These are phyloP conservation scores for Rubia occidens DNA, from an alignment of 305 asterid species.

Conservation along the genomic window DNA sequence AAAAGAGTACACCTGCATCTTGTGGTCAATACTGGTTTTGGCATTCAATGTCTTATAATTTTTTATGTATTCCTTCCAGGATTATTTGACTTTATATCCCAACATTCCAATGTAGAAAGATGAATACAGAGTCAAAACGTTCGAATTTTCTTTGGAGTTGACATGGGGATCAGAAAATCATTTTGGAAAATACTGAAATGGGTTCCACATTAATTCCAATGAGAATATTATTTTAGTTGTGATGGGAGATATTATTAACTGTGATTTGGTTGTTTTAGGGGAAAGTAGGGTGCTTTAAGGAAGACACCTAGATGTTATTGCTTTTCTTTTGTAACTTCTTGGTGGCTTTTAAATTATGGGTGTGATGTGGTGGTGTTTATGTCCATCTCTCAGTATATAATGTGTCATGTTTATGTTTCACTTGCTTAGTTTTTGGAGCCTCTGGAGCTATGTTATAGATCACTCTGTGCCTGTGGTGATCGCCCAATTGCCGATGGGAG, in stretches of 20 bases:
- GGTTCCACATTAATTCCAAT: background rate
- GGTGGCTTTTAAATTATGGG: background rate
- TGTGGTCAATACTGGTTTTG: background rate
- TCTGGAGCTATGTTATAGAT: slow-evolving; percentile 34
- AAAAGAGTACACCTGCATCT: background rate
- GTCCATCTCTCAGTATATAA: background rate
- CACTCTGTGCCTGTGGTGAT: slow-evolving; percentile 77
- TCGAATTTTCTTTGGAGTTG: background rate
- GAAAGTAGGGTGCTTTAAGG: background rate
- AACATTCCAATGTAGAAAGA: background rate
- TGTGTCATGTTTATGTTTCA: slow-evolving; percentile 8
- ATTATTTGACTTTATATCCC: background rate
- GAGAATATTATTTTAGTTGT: background rate
- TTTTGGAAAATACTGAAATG: background rate
- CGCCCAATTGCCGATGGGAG: slow-evolving; percentile 84
- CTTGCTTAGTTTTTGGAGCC: slow-evolving; percentile 25
- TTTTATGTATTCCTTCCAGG: background rate
- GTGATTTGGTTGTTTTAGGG: background rate
- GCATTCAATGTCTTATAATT: background rate
- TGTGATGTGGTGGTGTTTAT: background rate
- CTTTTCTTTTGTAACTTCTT: background rate
- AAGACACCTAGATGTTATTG: background rate
- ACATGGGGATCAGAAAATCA: background rate
- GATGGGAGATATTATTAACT: background rate
- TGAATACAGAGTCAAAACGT: background rate